Evolutionary conservation across 2,329 filamentous ascomycete genomes (phyloP), one percentile per base, ranked within the genome.

Genomic region (Helotiales sp.): DNA sequence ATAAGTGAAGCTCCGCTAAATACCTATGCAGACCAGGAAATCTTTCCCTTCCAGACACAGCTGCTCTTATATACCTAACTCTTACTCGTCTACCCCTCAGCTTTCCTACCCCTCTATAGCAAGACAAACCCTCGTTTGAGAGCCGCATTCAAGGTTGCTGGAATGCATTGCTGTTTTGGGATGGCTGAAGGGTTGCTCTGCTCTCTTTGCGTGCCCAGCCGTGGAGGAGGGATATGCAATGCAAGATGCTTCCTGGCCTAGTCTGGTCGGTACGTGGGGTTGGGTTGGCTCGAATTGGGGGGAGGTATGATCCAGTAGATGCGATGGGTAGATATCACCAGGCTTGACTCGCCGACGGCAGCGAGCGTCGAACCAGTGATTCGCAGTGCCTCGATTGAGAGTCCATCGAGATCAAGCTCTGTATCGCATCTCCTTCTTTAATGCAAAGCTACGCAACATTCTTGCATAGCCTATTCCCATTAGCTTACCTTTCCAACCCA

Each of bases 101-200:
- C 7, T 37, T 52, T 47, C 37, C 66, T 63, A 52, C 47, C 59
- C 40, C 68, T 69, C 64, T 71, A 67, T 72, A 64, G 66, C 62
- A 67, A 66, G 63, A 61, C 40, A 61, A 63, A 66, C 70, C 71
- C 67, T 69, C 68, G 47, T 26, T 65, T n/a, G 45, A 66, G 69
- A 69, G 66, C 64, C 63, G 65, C 68, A 71, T 13, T 24, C 17
- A 13, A 26, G 17, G 34, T n/a, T 55, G 61, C 52, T 60, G 71
- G 71, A 72, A 63, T 69, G 30, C 37, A 70, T 72, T 70, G 63
- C 71, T 71, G 63, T 58, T 66, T 72, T 69, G 66, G 70, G 70
- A 57, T 28, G 49, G 57, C n/a, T n/a, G n/a, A n/a, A 59, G 26
- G 59, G 20, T 20, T 40, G 32, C 40, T 45, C 17, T 45, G 10